phyloP scores from a whole-genome alignment of 371 early-diverging fungal genomes.

The Chytridiales sp. region DNA sequence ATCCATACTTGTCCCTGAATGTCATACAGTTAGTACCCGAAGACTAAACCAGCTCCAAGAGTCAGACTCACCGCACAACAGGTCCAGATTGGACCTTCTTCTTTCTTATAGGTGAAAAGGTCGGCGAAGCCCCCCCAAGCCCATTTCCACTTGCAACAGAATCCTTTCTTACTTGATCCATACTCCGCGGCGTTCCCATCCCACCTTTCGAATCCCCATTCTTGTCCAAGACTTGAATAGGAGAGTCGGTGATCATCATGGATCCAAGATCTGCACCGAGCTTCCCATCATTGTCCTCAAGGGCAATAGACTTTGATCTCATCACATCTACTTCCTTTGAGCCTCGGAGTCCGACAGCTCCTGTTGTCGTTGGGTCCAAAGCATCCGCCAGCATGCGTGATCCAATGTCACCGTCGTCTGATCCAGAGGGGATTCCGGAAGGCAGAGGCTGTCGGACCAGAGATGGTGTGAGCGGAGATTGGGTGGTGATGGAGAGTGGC shows the following conservation, averaged over 20 bases:
- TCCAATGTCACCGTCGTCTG: background rate
- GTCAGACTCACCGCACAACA: slow-evolving; percentile 4
- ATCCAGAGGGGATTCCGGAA: background rate
- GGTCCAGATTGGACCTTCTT: slow-evolving; percentile 7
- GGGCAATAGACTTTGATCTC: background rate
- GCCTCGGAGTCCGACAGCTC: background rate
- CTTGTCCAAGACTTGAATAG: background rate
- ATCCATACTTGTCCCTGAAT: slow-evolving; percentile 38
- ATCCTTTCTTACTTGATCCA: slow-evolving; percentile 1
- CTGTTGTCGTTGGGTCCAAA: background rate
- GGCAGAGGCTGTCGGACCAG: background rate
- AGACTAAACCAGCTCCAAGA: background rate
- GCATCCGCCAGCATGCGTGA: background rate
- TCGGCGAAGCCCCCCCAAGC: background rate
- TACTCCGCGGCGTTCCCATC: background rate
- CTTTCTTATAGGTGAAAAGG: slow-evolving; percentile 7
- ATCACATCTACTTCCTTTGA: background rate
- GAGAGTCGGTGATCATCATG: too few relatives aligned
- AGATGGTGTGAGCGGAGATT: background rate
- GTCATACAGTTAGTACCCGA: background rate
- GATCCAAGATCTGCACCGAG: too few relatives aligned
- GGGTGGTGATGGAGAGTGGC: background rate
- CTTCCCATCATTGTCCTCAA: too few relatives aligned
- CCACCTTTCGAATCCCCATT: background rate
- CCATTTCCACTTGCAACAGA: slow-evolving; percentile 2